Percentiles rank a stretch among this genome's conserved stretches.
Evolutionary conservation across 495 filamentous ascomycete genomes (phyloP).

Genomic region (Emericellopsis terricola): DNA sequence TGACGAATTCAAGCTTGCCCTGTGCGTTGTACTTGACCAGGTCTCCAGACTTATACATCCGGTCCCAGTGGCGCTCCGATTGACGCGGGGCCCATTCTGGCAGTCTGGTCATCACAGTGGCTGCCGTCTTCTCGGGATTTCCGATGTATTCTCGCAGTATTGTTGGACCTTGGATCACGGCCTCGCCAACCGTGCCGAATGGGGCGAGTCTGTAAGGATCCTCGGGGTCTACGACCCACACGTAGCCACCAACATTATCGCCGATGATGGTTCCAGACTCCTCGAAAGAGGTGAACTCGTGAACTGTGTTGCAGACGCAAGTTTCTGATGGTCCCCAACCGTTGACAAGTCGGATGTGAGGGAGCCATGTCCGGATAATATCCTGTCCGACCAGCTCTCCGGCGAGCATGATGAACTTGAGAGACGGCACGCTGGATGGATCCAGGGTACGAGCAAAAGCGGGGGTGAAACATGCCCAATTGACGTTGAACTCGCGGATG

Average conservation of each 20-base stretch:
- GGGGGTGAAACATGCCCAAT: slow-evolving; percentile 3
- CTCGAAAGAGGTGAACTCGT: slow-evolving; percentile 8
- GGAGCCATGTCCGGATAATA: not conserved
- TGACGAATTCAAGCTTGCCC: slow-evolving; percentile 24
- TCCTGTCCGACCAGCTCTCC: slow-evolving; percentile 7
- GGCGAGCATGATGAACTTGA: slow-evolving; percentile 5
- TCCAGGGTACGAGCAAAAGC: slow-evolving; percentile 3
- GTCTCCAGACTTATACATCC: slow-evolving; percentile 47
- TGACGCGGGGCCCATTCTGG: slow-evolving; percentile 1
- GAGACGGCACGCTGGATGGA: slow-evolving; percentile 6
- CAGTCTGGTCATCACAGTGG: not conserved
- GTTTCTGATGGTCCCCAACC: slow-evolving; percentile 33
- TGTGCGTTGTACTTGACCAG: slow-evolving; percentile 39
- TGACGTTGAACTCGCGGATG: slow-evolving; percentile 6
- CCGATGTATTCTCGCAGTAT: slow-evolving; percentile 28
- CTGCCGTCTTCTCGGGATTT: slow-evolving; percentile 6
- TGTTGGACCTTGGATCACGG: slow-evolving; percentile 39
- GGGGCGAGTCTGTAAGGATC: slow-evolving; percentile 35
- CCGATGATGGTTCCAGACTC: slow-evolving; percentile 15
- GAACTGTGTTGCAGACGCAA: slow-evolving; percentile 12
- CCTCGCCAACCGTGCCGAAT: slow-evolving; percentile 40
- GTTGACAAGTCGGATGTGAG: slow-evolving; percentile 17
- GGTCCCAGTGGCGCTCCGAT: slow-evolving; percentile 5
- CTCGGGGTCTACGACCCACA: slow-evolving; percentile 38
- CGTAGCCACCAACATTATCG: slow-evolving; percentile 18